Base-by-base conservation (phyloP, 1,284 basidiomycete genomes). In the Malassezia caprae region DNA sequence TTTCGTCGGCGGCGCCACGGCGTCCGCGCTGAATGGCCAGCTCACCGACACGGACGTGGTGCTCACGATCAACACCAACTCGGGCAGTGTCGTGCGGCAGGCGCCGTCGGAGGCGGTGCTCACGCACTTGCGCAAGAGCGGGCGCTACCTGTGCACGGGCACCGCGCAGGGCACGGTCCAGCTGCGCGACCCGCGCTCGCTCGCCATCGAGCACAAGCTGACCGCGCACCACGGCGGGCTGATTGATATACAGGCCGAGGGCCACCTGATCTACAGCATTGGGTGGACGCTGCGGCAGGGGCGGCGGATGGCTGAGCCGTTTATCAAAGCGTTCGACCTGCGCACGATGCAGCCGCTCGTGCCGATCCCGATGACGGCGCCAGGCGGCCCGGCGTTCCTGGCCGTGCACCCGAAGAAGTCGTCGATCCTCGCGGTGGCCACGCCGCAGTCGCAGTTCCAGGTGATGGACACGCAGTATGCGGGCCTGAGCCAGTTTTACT, bases 271-370 rank as follows among this genome's bases (percentile, higher is more conserved):
- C 43, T 75, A 69, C 54, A 66, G 61, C 34, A 63, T 72, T 35
- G 72, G 72, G 12, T 74, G 71, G 70, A 69, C 72, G 12, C 59
- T 74, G n/a, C 61, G 73, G 39, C 88, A 88, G 75, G 85, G 87
- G 19, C 85, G 87, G 42, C 89, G 91, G 1, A 82, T 87, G 48
- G 86, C 88, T 0, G 93, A 96, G 73, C 87, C 90, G 1, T 79
- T 94, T 24, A 87, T 98, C 63, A 93, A 94, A 76, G 81, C 96
- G 10, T 94, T 88, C 71, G 93, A 98, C 73, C 73, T 90, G 24
- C 84, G 93, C 27, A 86, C 81, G 37, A 82, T 96, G 78, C 83
- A 84, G 31, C 79, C 87, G 2, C 80, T 86, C 26, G 83, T 84
- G 0, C 88, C 90, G 0, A 81, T 96, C 31, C 84, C 88, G 1